Evolutionary conservation across 306 rosid species (phyloP).

Genomic region (Malus asiatica): DNA sequence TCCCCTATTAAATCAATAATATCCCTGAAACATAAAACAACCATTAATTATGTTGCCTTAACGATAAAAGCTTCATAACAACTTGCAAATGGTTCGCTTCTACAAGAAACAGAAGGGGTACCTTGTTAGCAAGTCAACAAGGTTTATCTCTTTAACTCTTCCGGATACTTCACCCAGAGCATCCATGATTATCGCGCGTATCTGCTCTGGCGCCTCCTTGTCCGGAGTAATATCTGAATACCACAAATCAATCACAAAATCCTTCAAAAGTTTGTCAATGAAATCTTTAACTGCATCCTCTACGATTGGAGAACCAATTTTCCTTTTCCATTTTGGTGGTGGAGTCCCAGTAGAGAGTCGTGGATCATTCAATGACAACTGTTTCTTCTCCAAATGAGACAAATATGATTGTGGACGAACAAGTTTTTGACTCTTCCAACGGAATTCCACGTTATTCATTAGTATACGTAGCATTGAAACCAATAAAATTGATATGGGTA

Average conservation of each 20-base stretch:
- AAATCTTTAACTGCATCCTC: constrained; percentile 77
- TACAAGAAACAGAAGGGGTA: constrained; percentile 26
- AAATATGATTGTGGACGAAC: constrained; percentile 51
- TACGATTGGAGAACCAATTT: constrained; percentile 69
- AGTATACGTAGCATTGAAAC: constrained; percentile 62
- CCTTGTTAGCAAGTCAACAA: constrained; percentile 91
- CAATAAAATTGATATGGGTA: constrained; percentile 69
- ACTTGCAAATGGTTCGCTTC: constrained; percentile 13
- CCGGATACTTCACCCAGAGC: constrained; percentile 80
- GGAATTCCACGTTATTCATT: constrained; percentile 63
- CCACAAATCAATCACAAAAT: constrained; percentile 84
- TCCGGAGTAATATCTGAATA: constrained; percentile 79
- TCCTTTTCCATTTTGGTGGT: constrained; percentile 69
- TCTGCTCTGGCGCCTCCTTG: constrained; percentile 75
- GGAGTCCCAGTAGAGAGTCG: constrained; percentile 49
- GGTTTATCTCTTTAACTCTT: constrained; percentile 71
- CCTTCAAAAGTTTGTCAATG: constrained; percentile 73
- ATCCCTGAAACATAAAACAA: constrained; percentile 51
- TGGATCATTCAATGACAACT: constrained; percentile 64
- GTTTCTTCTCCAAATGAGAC: constrained; percentile 83
- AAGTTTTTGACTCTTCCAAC: constrained; percentile 48
- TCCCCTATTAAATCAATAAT: constrained; percentile 73
- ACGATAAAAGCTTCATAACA: constrained; percentile 6
- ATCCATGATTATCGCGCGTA: constrained; percentile 71
- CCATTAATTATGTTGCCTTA: neutral